Conservation (phyloP, 805 yeast species). For the Vanderwaltozyma yarrowii region DNA sequence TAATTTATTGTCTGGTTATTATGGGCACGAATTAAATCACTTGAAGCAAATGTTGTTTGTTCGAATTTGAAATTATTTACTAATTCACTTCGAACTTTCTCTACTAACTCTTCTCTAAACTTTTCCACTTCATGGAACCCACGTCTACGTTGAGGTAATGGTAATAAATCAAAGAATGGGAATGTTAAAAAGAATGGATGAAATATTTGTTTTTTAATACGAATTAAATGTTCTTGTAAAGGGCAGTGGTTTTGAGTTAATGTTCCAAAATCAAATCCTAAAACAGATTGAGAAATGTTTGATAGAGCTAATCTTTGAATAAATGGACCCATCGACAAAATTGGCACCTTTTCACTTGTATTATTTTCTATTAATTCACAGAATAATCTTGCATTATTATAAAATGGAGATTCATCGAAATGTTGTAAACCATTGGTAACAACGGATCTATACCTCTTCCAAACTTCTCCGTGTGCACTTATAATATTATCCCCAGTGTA, state of each 20-base stretch:
- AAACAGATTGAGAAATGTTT: constrained; percentile 39
- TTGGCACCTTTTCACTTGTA: not conserved
- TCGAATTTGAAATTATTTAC: constrained; percentile 24
- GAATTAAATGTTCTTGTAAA: constrained; percentile 33
- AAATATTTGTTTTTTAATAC: constrained; percentile 43
- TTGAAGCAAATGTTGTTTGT: constrained; percentile 32
- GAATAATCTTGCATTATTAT: constrained; percentile 31
- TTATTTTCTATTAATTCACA: constrained; percentile 19
- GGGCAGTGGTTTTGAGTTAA: constrained; percentile 25
- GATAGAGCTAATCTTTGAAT: constrained; percentile 40
- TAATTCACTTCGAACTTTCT: constrained; percentile 28
- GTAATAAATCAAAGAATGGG: constrained; percentile 42
- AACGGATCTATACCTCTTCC: constrained; percentile 40
- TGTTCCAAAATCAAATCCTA: constrained; percentile 40
- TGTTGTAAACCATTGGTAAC: constrained; percentile 41
- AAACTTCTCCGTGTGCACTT: constrained; percentile 44
- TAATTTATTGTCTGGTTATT: constrained; percentile 31
- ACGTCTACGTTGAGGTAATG: constrained; percentile 36
- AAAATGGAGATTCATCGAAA: constrained; percentile 34
- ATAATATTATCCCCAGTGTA: constrained; percentile 55
- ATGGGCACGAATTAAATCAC: constrained; percentile 33
- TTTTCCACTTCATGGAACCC: constrained; percentile 35
- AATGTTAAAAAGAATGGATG: constrained; percentile 45
- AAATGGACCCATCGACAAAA: constrained; percentile 28
- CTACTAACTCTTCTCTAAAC: constrained; percentile 32